These are phyloP conservation scores for Candida golubevii DNA, from an alignment of 805 yeast species.

Conservation along the genomic window DNA sequence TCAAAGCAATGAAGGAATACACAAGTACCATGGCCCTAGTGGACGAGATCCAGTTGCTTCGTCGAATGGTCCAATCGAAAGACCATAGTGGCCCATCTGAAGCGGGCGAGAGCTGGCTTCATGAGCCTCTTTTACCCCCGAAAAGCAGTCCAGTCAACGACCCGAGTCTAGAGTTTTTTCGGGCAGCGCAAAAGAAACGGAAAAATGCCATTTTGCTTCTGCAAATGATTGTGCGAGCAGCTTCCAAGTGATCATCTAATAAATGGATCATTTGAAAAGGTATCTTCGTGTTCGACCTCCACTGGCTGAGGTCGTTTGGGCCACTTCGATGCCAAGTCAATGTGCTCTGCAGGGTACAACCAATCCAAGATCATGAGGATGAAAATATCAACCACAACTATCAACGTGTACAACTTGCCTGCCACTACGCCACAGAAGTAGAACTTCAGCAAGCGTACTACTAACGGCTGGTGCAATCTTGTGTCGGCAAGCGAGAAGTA, in stretches of 20 bases:
- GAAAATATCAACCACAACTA: constrained; percentile 76
- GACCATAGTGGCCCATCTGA: background rate
- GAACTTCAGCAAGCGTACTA: constrained; percentile 57
- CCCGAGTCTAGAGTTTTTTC: constrained; percentile 1
- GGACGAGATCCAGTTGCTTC: constrained; percentile 43
- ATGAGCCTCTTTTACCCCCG: constrained; percentile 1
- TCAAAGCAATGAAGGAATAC: constrained; percentile 30
- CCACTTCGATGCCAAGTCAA: constrained; percentile 83
- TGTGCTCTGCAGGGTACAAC: constrained; percentile 59
- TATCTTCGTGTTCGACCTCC: background rate
- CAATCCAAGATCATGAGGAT: constrained; percentile 61
- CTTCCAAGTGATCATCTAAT: background rate
- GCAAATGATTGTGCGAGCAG: constrained; percentile 1
- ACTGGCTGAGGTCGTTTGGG: constrained; percentile 31
- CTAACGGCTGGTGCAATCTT: constrained; percentile 47
- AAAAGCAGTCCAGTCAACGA: background rate
- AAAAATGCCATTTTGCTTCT: constrained; percentile 3
- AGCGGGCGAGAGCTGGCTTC: constrained; percentile 2
- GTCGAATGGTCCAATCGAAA: constrained; percentile 24
- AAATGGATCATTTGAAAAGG: background rate
- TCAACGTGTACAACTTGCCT: constrained; percentile 74
- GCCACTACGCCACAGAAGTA: constrained; percentile 79
- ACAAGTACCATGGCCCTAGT: constrained; percentile 34
- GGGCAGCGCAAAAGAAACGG: constrained; percentile 4
- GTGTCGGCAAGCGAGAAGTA: constrained; percentile 49